Evolutionary conservation across 1,284 basidiomycete species (phyloP).

Genomic region (Sparassis latifolia): DNA sequence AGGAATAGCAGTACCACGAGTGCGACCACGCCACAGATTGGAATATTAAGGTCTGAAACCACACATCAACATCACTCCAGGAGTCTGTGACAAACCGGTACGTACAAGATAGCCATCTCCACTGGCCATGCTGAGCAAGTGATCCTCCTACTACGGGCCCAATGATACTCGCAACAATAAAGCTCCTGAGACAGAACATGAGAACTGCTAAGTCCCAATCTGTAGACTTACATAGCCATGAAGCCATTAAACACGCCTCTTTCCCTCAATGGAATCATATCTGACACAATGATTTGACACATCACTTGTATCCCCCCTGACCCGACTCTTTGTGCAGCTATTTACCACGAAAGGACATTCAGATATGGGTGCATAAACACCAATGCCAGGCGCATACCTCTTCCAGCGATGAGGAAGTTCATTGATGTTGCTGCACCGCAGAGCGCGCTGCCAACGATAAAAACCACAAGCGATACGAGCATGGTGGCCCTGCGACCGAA

Average conservation of each 20-base stretch:
- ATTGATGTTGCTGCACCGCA: conserved; percentile 36
- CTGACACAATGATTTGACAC: conserved; percentile 15
- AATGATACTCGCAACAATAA: conserved; percentile 5
- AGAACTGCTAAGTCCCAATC: no score
- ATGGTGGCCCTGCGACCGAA: conserved; percentile 12
- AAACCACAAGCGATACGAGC: conserved; percentile 7
- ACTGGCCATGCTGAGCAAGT: conserved; percentile 11
- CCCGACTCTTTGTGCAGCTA: conserved; percentile 42
- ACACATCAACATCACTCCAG: no score
- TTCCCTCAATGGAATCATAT: conserved; percentile 15
- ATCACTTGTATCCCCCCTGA: conserved; percentile 39
- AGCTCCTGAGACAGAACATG: background rate
- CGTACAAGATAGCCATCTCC: conserved; percentile 21
- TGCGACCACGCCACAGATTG: conserved; percentile 8
- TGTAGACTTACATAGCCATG: conserved; percentile 11
- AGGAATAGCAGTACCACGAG: conserved; percentile 9
- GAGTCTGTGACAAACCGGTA: background rate
- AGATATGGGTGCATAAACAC: no score
- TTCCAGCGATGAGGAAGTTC: conserved; percentile 37
- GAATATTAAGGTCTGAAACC: conserved; percentile 2
- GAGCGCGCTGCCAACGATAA: conserved; percentile 20
- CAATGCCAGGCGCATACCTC: conserved; percentile 14
- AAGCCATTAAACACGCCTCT: conserved; percentile 14
- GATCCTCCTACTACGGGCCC: conserved; percentile 6
- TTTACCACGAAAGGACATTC: no score